Percentiles rank a stretch among this genome's conserved stretches.
Evolutionary conservation across 306 rosid genomes (phyloP).

Genomic region (Quercus agrifolia): DNA sequence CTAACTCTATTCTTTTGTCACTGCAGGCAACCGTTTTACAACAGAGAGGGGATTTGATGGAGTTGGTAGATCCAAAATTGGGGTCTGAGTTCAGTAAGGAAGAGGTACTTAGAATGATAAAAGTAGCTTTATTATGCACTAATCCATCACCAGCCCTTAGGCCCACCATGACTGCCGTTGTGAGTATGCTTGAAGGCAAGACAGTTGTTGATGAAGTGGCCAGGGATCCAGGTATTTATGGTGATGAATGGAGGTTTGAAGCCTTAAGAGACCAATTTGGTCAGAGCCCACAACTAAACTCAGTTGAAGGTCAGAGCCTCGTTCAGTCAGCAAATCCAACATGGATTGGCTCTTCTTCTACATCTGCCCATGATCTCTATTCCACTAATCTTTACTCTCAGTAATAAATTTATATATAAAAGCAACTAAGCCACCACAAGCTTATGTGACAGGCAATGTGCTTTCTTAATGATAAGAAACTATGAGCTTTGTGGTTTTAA

Average conservation of each 20-base stretch:
- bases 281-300: not conserved
- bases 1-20: not conserved
- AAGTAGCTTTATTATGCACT: constrained; percentile 57
- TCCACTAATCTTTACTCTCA: too few relatives aligned
- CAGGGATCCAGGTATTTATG: constrained; percentile 16
- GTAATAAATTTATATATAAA: too few relatives aligned
- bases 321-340: not conserved
- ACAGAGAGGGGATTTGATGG: constrained; percentile 28
- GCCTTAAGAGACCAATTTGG: constrained; percentile 29
- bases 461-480: too few relatives aligned
- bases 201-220: constrained; percentile 28
- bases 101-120: constrained; percentile 38
- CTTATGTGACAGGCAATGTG: too few relatives aligned
- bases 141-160: constrained; percentile 45
- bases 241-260: constrained; percentile 39
- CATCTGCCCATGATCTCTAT: not conserved
- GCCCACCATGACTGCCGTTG: constrained; percentile 61
- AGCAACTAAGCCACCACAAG: too few relatives aligned
- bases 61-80: constrained; percentile 54
- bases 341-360: constrained; percentile 4
- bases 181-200: constrained; percentile 64
- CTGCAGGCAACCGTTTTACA: constrained; percentile 31
- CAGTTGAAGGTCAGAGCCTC: not conserved
- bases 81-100: constrained; percentile 36
- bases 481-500: too few relatives aligned